Evolutionary conservation across 2,329 filamentous ascomycete genomes (phyloP).

Genomic region (Monosporascus ibericus): DNA sequence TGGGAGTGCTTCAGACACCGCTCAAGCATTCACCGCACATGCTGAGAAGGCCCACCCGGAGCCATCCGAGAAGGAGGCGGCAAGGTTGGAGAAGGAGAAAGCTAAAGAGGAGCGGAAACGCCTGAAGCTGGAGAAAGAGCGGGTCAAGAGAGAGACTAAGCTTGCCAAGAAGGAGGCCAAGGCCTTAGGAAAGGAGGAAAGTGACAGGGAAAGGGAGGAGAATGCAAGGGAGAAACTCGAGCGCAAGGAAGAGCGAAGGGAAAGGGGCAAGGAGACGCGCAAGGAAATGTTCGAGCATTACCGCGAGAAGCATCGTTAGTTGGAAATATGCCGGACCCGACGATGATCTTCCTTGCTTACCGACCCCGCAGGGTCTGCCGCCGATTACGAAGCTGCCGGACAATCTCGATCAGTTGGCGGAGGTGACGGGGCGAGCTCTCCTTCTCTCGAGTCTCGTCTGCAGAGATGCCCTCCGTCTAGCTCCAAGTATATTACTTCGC

Average conservation of each 20-base stretch:
- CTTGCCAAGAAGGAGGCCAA: conserved; percentile 11
- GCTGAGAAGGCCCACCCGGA: too few species aligned
- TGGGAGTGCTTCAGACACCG: neutral
- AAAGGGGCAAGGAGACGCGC: neutral
- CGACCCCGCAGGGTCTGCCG: neutral
- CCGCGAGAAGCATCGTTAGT: neutral
- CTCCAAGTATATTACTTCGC: neutral
- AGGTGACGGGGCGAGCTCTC: neutral
- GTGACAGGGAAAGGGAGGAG: conserved; percentile 11
- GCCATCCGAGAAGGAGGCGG: neutral
- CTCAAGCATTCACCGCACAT: neutral
- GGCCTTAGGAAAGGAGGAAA: conserved; percentile 13
- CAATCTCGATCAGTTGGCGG: neutral
- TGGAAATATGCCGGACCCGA: neutral
- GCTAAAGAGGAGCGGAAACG: conserved; percentile 9
- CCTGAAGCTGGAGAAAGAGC: conserved; percentile 5
- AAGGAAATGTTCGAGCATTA: neutral
- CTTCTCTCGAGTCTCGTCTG: neutral
- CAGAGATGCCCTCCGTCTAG: neutral
- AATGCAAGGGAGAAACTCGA: conserved; percentile 12
- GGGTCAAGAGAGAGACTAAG: conserved; percentile 1
- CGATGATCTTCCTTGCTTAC: neutral
- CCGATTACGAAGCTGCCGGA: neutral
- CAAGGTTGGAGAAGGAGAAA: conserved; percentile 10
- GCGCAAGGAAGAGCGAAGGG: neutral